phyloP scores from a whole-genome alignment of 441 rosid species.

The Kokia cookei region DNA sequence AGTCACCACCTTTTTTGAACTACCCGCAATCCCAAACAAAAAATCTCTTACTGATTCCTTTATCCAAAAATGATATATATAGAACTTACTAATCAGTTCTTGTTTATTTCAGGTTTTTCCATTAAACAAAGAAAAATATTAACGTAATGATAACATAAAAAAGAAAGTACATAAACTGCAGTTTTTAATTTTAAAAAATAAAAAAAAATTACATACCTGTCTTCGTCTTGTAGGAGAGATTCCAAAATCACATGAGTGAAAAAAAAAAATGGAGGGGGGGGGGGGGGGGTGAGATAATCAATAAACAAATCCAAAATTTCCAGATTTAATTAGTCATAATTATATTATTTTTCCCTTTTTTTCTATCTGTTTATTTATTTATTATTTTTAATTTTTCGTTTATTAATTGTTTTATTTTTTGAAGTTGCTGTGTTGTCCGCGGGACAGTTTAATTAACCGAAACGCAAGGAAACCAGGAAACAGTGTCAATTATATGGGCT shows the following conservation, averaged over 20 bases:
- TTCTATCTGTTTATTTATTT: not conserved
- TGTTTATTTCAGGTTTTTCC: not conserved
- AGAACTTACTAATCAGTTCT: not conserved
- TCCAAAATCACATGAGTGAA: not conserved
- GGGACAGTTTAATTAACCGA: not conserved
- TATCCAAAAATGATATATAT: not conserved
- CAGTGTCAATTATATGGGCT: not conserved
- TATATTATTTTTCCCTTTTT: not conserved
- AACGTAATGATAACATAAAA: not conserved
- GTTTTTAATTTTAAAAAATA: not conserved
- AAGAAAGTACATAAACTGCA: not conserved
- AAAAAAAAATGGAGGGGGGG: not conserved
- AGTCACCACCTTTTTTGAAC: not conserved
- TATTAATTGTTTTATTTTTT: not conserved
- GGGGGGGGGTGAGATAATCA: not conserved
- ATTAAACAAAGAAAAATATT: not conserved
- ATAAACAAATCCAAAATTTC: conserved; percentile 3
- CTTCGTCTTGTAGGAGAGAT: not conserved
- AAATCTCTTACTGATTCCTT: not conserved
- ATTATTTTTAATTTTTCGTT: not conserved
- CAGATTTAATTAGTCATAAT: not conserved
- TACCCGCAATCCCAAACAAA: too few relatives aligned
- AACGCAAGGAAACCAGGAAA: not conserved
- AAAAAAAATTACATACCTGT: not conserved
- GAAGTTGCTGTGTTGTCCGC: conserved; percentile 9